Percentiles rank a stretch among this genome's conserved stretches.
These are phyloP conservation scores for Teratosphaeria destructans DNA, from an alignment of 2,329 filamentous ascomycete genomes.

Conservation along the genomic window DNA sequence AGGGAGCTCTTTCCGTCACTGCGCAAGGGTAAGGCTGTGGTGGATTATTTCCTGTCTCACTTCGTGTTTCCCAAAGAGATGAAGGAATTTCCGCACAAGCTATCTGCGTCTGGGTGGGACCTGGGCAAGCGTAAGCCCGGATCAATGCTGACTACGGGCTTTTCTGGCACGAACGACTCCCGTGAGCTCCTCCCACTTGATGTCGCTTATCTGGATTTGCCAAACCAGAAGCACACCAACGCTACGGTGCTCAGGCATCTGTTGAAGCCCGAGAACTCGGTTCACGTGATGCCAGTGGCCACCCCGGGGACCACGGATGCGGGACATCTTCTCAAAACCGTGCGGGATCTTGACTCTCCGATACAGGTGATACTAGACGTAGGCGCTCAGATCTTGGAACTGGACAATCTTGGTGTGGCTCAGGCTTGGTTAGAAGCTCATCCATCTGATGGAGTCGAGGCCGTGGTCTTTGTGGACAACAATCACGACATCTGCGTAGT, in stretches of 20 bases:
- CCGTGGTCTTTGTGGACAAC: slow-evolving; percentile 49
- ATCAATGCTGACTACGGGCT: slow-evolving; percentile 50
- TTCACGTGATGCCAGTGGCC: slow-evolving; percentile 8
- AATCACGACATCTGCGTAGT: slow-evolving; percentile 46
- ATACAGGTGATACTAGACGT: slow-evolving; percentile 58
- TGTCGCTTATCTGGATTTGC: slow-evolving; percentile 51
- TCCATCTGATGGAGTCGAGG: slow-evolving; percentile 25
- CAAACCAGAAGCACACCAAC: slow-evolving; percentile 51
- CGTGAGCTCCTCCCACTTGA: slow-evolving; percentile 49
- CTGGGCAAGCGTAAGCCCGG: slow-evolving; percentile 44
- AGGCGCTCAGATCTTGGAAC: slow-evolving; percentile 58
- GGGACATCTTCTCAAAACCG: slow-evolving; percentile 33
- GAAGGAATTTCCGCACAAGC: slow-evolving; percentile 53
- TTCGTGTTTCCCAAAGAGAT: slow-evolving; percentile 57
- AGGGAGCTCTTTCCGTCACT: slow-evolving; percentile 32
- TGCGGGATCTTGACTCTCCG: slow-evolving; percentile 29
- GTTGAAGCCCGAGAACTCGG: slow-evolving; percentile 41
- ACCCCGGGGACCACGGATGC: slow-evolving; percentile 6
- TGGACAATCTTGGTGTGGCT: slow-evolving; percentile 47
- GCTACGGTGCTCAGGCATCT: slow-evolving; percentile 53
- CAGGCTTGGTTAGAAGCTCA: slow-evolving; percentile 39
- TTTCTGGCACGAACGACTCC: slow-evolving; percentile 63
- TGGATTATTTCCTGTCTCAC: slow-evolving; percentile 58
- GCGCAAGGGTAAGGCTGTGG: slow-evolving; percentile 39
- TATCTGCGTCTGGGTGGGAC: slow-evolving; percentile 60